These are phyloP conservation scores for Torulaspora gathmanii DNA, from an alignment of 805 yeast species.

Conservation along the genomic window DNA sequence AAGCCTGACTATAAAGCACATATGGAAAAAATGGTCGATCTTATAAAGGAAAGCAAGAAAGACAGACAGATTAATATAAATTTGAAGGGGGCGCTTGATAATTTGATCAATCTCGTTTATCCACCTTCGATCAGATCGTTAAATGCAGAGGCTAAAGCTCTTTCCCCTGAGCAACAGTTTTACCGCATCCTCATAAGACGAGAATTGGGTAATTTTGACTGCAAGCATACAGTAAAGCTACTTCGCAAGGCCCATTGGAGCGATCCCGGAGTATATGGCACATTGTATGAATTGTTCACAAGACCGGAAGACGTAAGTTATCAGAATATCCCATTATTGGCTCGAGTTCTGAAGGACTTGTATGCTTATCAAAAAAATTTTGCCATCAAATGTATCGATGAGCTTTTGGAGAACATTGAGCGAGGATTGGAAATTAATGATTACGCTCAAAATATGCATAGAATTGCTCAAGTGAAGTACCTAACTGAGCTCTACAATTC, in stretches of 20 bases:
- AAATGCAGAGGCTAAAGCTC: conserved; percentile 24
- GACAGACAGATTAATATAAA: conserved; percentile 48
- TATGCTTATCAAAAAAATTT: conserved; percentile 39
- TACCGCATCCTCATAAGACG: conserved; percentile 47
- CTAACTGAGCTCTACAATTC: conserved; percentile 53
- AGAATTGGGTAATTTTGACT: conserved; percentile 43
- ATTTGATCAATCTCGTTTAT: conserved; percentile 49
- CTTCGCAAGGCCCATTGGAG: conserved; percentile 46
- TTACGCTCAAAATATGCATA: conserved; percentile 51
- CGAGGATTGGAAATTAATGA: conserved; percentile 63
- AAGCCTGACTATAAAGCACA: conserved; percentile 51
- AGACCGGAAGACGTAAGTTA: conserved; percentile 59
- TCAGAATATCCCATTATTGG: conserved; percentile 49
- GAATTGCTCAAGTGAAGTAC: conserved; percentile 59
- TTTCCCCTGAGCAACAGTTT: conserved; percentile 46
- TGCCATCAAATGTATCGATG: conserved; percentile 50
- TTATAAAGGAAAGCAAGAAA: conserved; percentile 48
- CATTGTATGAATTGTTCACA: conserved; percentile 43
- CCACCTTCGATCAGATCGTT: conserved; percentile 47
- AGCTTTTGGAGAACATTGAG: conserved; percentile 56
- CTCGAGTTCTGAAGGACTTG: conserved; percentile 42
- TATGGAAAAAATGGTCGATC: conserved; percentile 59
- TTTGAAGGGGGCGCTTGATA: conserved; percentile 55
- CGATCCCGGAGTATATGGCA: conserved; percentile 35
- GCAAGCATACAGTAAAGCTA: conserved; percentile 36